A percentile compares a stretch with the other conserved stretches of the same genome.
Evolutionary conservation across 208 protist genomes (phyloP).

Genomic region (Crithidia mellificae): DNA sequence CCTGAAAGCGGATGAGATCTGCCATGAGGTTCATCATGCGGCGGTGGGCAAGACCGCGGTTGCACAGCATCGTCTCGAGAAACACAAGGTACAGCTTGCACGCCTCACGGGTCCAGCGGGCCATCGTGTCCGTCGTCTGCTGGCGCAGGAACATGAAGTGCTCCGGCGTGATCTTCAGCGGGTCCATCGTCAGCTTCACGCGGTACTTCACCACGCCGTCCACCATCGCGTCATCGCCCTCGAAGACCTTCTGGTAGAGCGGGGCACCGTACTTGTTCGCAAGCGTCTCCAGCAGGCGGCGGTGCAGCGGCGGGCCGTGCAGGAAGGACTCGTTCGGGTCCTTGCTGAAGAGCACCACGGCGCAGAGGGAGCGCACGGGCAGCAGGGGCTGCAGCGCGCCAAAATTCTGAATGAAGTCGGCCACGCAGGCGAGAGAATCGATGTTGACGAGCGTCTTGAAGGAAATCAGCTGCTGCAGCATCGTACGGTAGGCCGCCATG

Average conservation of each 20-base stretch:
- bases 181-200: constrained; percentile 75
- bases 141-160: constrained; percentile 55
- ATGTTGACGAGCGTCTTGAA: constrained; percentile 50
- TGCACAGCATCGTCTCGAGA: constrained; percentile 87
- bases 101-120: constrained; percentile 63
- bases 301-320: constrained; percentile 58
- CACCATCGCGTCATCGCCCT: constrained; percentile 62
- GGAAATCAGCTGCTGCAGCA: constrained; percentile 70
- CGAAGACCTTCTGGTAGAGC: constrained; percentile 74
- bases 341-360: constrained; percentile 64
- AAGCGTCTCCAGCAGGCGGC: constrained; percentile 60
- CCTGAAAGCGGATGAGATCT: constrained; percentile 62
- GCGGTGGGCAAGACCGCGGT: constrained; percentile 78
- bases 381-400: constrained; percentile 73
- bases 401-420: constrained; percentile 70
- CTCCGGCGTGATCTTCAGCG: constrained; percentile 57
- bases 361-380: constrained; percentile 61
- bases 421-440: constrained; percentile 50
- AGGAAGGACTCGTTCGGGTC: constrained; percentile 81
- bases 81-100: constrained; percentile 71
- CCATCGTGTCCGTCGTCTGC: constrained; percentile 67
- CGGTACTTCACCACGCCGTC: constrained; percentile 81
- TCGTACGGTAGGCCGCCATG: constrained; percentile 47
- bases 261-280: constrained; percentile 66
- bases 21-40: constrained; percentile 73